A percentile compares a stretch with the other conserved stretches of the same genome.
phyloP scores from a whole-genome alignment of 164 flowering plant genomes.

The Magnolia sinica region DNA sequence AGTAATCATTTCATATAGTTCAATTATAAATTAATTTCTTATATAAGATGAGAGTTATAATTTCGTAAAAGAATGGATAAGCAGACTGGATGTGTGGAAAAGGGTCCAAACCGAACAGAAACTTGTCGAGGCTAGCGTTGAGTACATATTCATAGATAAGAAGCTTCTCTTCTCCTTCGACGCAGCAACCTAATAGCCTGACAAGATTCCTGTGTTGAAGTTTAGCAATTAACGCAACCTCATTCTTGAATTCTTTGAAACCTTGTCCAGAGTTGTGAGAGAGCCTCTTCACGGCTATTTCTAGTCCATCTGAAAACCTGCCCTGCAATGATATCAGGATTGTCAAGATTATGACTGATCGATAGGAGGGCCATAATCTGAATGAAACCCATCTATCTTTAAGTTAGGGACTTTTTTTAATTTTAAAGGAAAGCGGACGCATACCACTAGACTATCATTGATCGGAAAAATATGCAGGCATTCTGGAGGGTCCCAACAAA shows the following conservation, averaged over 20 bases:
- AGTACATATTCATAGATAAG: conserved; percentile 40
- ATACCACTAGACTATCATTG: no score
- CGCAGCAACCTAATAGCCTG: conserved; percentile 37
- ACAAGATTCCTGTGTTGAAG: conserved; percentile 47
- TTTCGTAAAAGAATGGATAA: neutral
- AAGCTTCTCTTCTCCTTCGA: conserved; percentile 33
- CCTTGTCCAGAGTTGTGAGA: conserved; percentile 35
- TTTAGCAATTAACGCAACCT: conserved; percentile 32
- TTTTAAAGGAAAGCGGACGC: no score
- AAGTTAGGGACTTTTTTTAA: no score
- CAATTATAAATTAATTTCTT: neutral
- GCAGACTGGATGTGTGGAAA: neutral
- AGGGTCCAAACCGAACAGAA: conserved; percentile 26
- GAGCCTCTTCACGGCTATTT: conserved; percentile 46
- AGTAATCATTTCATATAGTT: neutral
- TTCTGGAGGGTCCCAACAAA: no score
- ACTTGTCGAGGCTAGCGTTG: conserved; percentile 30
- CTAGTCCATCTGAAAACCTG: conserved; percentile 23
- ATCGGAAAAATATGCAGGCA: no score
- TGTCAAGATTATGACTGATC: no score
- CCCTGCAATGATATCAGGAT: conserved; percentile 19
- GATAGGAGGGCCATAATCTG: neutral
- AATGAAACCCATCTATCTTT: neutral
- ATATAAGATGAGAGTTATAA: neutral
- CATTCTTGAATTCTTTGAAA: conserved; percentile 33